phyloP scores from a whole-genome alignment of 2,329 filamentous ascomycete genomes.

The Parastagonospora nodorum region DNA sequence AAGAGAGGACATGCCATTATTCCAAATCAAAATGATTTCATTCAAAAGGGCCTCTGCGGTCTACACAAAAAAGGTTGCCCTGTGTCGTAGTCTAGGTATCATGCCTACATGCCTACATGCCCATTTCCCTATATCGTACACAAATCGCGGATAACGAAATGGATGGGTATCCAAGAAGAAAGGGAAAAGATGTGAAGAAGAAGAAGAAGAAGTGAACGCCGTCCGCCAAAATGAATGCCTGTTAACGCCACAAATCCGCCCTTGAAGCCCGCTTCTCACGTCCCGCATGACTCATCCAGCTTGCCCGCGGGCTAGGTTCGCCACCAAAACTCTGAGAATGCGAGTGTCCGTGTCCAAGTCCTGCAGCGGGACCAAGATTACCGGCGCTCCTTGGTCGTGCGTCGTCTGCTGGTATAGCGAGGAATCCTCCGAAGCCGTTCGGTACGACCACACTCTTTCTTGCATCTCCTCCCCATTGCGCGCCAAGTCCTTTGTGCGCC shows the following conservation, averaged over 20 bases:
- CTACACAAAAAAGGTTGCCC: not conserved
- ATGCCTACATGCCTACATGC: not conserved
- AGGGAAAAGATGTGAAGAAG: slow-evolving; percentile 1
- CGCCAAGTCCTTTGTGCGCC: slow-evolving; percentile 54
- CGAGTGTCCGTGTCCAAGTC: slow-evolving; percentile 32
- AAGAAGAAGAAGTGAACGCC: not conserved
- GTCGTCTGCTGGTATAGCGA: slow-evolving; percentile 61
- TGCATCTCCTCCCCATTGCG: slow-evolving; percentile 64
- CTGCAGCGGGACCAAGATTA: slow-evolving; percentile 24
- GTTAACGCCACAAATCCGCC: slow-evolving; percentile 44
- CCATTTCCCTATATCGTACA: not conserved
- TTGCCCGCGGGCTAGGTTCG: slow-evolving; percentile 28
- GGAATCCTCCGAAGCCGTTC: slow-evolving; percentile 69
- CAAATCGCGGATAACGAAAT: slow-evolving; percentile 6
- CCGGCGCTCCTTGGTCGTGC: slow-evolving; percentile 44
- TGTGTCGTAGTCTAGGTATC: not conserved
- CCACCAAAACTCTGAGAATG: slow-evolving; percentile 27
- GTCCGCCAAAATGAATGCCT: not conserved
- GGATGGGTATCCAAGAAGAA: slow-evolving; percentile 13
- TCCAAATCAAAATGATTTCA: too few species aligned
- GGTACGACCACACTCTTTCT: slow-evolving; percentile 68
- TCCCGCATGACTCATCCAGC: slow-evolving; percentile 40
- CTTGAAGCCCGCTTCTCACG: slow-evolving; percentile 41
- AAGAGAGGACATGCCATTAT: too few species aligned
- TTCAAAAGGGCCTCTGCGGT: too few species aligned